Percentiles rank a stretch among this genome's conserved stretches.
These are phyloP conservation scores for Eucalyptus marginata DNA, from an alignment of 345 rosid species.

Conservation along the genomic window DNA sequence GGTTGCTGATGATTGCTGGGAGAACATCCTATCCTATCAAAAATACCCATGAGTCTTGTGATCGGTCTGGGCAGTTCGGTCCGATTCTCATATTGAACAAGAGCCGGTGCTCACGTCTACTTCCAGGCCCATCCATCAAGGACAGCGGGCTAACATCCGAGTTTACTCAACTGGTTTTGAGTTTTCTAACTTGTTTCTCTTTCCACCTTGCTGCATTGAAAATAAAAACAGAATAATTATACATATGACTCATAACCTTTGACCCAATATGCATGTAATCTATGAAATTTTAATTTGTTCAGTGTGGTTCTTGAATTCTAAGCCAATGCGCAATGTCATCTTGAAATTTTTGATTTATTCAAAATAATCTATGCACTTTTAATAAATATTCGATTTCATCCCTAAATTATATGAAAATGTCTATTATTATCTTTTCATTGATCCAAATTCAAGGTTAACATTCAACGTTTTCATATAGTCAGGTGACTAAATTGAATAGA, in stretches of 20 bases:
- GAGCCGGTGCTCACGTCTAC: neutral
- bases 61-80: neutral
- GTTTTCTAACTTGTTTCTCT: neutral
- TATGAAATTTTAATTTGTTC: no score
- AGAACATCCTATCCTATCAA: neutral
- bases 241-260: rapidly evolving
- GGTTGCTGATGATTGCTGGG: neutral
- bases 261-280: rapidly evolving
- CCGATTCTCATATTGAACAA: neutral
- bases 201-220: neutral
- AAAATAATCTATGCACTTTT: rapidly evolving
- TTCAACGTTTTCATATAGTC: neutral
- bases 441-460: no score
- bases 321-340: rapidly evolving
- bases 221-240: neutral
- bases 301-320: rapidly evolving
- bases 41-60: neutral
- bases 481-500: neutral
- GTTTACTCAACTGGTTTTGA: neutral
- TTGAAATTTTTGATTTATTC: no score
- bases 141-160: neutral
- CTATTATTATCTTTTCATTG: rapidly evolving
- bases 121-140: neutral
- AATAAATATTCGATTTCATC: rapidly evolving
- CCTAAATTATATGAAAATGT: rapidly evolving